These are phyloP conservation scores for Cenococcum geophilum DNA, from an alignment of 495 filamentous ascomycete species.

Conservation along the genomic window DNA sequence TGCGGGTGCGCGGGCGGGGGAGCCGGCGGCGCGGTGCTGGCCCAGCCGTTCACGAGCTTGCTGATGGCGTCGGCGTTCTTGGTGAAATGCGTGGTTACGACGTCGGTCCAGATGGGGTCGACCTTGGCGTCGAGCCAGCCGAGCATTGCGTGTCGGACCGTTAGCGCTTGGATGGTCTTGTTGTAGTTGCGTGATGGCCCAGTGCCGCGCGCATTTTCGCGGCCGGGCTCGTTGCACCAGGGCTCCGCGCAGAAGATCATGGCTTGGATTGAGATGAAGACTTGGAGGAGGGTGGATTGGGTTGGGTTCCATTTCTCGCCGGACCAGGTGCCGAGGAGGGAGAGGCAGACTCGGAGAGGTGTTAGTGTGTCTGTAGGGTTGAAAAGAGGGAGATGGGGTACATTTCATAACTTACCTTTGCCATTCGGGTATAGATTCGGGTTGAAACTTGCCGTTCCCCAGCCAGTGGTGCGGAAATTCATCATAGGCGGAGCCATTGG, in stretches of 20 bases:
- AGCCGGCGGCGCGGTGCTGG: neutral
- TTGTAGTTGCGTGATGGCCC: conserved; percentile 38
- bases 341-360: conserved; percentile 49
- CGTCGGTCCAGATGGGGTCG: neutral
- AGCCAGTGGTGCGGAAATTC: conserved; percentile 47
- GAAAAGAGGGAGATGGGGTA: neutral
- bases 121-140: conserved; percentile 41
- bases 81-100: neutral
- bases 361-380: neutral
- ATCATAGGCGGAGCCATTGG: conserved; percentile 47
- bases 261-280: conserved; percentile 56
- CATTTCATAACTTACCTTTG: conserved; percentile 32
- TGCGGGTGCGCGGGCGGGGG: too few relatives aligned
- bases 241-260: conserved; percentile 57
- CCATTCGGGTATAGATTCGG: conserved; percentile 55
- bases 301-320: conserved; percentile 50
- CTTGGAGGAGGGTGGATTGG: conserved; percentile 51
- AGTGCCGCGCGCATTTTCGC: conserved; percentile 32
- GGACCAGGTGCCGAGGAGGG: conserved; percentile 53
- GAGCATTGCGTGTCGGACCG: conserved; percentile 45
- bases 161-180: conserved; percentile 36
- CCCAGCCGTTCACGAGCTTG: neutral
- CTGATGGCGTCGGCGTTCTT: neutral
- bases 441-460: conserved; percentile 47
- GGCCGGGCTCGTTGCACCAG: conserved; percentile 54